phyloP scores from a whole-genome alignment of 345 rosid genomes.

The Populus ilicifolia region DNA sequence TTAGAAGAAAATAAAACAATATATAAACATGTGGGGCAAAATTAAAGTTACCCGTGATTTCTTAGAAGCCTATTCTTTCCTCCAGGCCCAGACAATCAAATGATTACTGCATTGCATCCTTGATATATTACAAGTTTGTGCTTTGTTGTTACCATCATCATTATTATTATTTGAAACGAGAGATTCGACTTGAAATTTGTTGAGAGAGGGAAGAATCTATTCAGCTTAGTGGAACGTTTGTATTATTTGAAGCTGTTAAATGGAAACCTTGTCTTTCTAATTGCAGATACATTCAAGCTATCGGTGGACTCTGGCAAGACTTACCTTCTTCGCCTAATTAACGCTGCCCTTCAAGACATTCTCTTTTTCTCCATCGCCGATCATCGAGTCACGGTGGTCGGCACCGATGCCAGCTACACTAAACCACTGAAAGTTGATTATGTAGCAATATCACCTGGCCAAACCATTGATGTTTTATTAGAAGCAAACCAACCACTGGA shows the following conservation, averaged over 20 bases:
- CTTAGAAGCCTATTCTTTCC: no score
- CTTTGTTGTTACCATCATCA: neutral
- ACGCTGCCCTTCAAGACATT: slow-evolving; percentile 29
- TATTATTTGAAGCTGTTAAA: neutral
- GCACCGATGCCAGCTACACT: slow-evolving; percentile 24
- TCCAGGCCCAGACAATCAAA: no score
- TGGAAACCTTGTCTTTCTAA: neutral
- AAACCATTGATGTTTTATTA: slow-evolving; percentile 48
- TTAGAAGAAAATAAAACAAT: no score
- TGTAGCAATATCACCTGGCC: slow-evolving; percentile 51
- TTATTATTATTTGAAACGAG: no score
- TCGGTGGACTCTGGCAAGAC: slow-evolving; percentile 18
- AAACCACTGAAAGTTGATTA: slow-evolving; percentile 16
- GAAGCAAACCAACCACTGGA: slow-evolving; percentile 36
- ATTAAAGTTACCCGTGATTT: no score
- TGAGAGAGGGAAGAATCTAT: no score
- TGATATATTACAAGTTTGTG: no score
- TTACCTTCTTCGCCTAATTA: slow-evolving; percentile 34
- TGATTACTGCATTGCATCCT: no score
- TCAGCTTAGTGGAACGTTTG: no score
- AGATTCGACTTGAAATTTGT: no score
- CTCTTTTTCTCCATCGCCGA: slow-evolving; percentile 33
- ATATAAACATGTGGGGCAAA: no score
- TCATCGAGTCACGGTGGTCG: slow-evolving; percentile 34
- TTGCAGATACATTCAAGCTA: slow-evolving; percentile 2